Base-by-base conservation (phyloP, 2,329 filamentous ascomycete genomes). In the Fusarium sp. region DNA sequence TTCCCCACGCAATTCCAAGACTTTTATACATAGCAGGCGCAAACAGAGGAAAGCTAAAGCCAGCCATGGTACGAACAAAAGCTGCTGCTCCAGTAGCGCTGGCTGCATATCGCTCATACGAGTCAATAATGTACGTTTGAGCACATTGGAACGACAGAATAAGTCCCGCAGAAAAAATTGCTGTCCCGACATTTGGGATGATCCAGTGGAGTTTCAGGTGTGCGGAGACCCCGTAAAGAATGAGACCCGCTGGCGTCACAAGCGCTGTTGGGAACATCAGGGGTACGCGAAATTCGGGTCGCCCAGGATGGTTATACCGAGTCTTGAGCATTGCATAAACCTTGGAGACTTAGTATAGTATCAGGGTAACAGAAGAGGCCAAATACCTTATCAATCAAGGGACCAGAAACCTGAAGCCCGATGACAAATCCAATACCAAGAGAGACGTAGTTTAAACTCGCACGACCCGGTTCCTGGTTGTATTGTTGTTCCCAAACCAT, bases 61-160 rank as follows among this genome's bases (percentile, higher is more conserved):
- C 89, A 0, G 85, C 83, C 57, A 91, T 80, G 3, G 85, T 88
- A 33, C 88, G 82, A 35, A 90, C 81, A 5, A 90, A 84, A 0
- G 87, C 86, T 17, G 86, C 86, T 0, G 87, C 88, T 0, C 87
- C 88, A 45, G 87, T 85, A 0, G 82, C 81, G 12, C 79, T 81
- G 4, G 81, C 81, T 0, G 80, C 79, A 57, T 80, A 81, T 36
- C 77, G 74, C 56, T 79, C 79, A 63, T 82, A 83, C 10, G 86
- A 87, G 49, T 90, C 88, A 15, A 89, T 84, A 4, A 90, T 82
- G 61, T 91, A 91, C 0, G 88, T 88, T 70, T 89, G 86, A 38
- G 87, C 85, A 29, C 87, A 87, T 77, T 88, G 87, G 68, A 90
- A 91, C 0, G 85, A 82, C 1, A 88, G 82, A 50, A 90, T 86